phyloP scores from a whole-genome alignment of 306 rosid species.

The Echinosophora koreensis region DNA sequence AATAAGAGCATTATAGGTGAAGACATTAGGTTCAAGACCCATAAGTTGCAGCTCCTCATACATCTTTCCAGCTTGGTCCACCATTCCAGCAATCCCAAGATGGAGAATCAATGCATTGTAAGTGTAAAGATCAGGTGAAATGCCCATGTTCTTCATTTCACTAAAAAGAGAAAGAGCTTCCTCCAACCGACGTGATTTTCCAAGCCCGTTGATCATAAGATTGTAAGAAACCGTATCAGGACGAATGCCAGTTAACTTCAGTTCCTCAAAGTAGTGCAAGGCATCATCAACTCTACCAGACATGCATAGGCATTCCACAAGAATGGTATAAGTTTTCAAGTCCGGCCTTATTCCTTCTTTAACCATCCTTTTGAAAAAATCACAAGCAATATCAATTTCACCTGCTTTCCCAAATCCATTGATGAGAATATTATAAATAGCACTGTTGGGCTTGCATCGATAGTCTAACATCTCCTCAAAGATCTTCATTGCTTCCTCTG shows the following conservation, averaged over 20 bases:
- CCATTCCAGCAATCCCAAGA: conserved; percentile 88
- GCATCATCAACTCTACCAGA: conserved; percentile 85
- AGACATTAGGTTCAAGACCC: conserved; percentile 91
- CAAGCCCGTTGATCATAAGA: conserved; percentile 85
- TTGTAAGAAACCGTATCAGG: conserved; percentile 80
- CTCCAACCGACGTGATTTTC: conserved; percentile 69
- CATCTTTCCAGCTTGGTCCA: conserved; percentile 75
- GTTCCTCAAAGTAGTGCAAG: conserved; percentile 73
- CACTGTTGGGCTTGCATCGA: conserved; percentile 83
- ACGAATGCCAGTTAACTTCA: conserved; percentile 79
- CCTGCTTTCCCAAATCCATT: conserved; percentile 93
- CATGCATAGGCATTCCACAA: conserved; percentile 79
- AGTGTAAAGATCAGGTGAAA: conserved; percentile 84
- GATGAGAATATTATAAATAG: conserved; percentile 83
- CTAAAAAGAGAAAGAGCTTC: conserved; percentile 75
- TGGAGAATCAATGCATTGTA: conserved; percentile 80
- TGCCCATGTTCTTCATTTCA: conserved; percentile 79
- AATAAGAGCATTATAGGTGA: conserved; percentile 95
- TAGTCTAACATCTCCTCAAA: conserved; percentile 84
- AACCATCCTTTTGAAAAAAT: conserved; percentile 77
- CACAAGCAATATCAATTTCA: conserved; percentile 67
- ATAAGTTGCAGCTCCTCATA: conserved; percentile 74
- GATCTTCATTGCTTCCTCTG: conserved; percentile 79
- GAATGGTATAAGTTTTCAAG: conserved; percentile 83
- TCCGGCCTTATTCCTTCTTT: conserved; percentile 91